Conservation (phyloP, 148 eudicot species). For the Nyssa sinensis region DNA sequence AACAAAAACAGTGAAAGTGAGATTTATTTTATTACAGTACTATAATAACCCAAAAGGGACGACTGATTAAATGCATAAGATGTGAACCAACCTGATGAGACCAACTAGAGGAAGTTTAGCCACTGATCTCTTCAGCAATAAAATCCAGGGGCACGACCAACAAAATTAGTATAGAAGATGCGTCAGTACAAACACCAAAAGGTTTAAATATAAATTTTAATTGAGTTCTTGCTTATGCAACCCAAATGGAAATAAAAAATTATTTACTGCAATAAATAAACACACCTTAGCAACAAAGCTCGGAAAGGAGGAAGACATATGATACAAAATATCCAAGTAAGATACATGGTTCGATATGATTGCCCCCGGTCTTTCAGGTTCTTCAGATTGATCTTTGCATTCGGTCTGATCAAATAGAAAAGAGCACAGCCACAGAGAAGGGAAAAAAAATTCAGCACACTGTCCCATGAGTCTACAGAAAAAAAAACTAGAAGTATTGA, state of each 20-base stretch:
- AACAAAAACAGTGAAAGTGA: neutral
- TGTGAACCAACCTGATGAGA: slow-evolving; percentile 82
- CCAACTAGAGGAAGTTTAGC: slow-evolving; percentile 94
- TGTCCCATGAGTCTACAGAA: neutral
- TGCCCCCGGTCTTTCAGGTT: slow-evolving; percentile 66
- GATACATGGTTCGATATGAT: slow-evolving; percentile 91
- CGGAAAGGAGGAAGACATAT: slow-evolving; percentile 88
- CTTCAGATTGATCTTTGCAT: slow-evolving; percentile 46
- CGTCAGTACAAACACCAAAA: slow-evolving; percentile 35
- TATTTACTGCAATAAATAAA: slow-evolving; percentile 6
- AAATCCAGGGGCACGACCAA: slow-evolving; percentile 14
- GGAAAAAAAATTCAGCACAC: neutral
- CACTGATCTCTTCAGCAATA: slow-evolving; percentile 86
- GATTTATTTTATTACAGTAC: neutral
- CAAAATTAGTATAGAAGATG: slow-evolving; percentile 24
- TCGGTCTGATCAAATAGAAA: slow-evolving; percentile 37
- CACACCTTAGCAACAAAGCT: slow-evolving; percentile 98
- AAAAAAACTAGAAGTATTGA: neutral
- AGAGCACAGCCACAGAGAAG: slow-evolving; percentile 3
- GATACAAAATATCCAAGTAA: slow-evolving; percentile 85
- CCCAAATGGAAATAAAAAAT: neutral
- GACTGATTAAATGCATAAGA: neutral
- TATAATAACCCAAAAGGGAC: neutral
- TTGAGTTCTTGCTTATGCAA: neutral
- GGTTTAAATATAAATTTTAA: slow-evolving; percentile 2